Percentiles rank a stretch among this genome's conserved stretches.
phyloP scores from a whole-genome alignment of 148 eudicot species.

The Arctostaphylos glauca region DNA sequence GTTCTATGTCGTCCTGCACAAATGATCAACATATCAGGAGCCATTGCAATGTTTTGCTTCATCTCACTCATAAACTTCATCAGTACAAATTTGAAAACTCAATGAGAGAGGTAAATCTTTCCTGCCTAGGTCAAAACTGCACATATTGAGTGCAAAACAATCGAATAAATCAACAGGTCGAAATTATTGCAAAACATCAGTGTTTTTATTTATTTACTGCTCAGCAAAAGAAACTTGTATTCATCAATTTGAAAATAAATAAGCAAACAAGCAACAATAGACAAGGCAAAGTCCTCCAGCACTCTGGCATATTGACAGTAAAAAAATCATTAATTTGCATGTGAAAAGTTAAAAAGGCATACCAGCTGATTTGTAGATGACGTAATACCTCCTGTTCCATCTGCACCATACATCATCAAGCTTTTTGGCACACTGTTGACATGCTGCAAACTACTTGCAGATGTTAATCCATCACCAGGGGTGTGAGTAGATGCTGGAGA shows the following conservation, averaged over 20 bases:
- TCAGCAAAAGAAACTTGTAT: background rate
- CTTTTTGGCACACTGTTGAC: slow-evolving; percentile 73
- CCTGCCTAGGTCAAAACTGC: background rate
- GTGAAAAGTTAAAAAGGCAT: slow-evolving; percentile 18
- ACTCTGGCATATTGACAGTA: background rate
- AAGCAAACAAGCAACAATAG: background rate
- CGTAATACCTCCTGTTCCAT: slow-evolving; percentile 78
- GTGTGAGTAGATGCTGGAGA: slow-evolving; percentile 96
- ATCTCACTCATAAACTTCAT: background rate
- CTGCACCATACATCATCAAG: slow-evolving; percentile 86
- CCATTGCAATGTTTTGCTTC: background rate
- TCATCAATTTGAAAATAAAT: background rate
- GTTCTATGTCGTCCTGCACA: slow-evolving; percentile 88
- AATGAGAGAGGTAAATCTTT: background rate
- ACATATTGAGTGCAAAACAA: background rate
- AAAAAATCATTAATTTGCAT: background rate
- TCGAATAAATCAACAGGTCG: background rate
- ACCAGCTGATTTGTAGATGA: slow-evolving; percentile 98
- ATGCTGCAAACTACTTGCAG: slow-evolving; percentile 69
- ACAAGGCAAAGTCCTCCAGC: background rate
- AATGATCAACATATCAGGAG: slow-evolving; percentile 16
- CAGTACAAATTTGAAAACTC: background rate
- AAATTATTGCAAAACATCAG: background rate
- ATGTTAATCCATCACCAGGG: slow-evolving; percentile 85
- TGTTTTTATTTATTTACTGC: background rate